Evolutionary conservation across 2,329 filamentous ascomycete species (phyloP), one percentile per base, ranked within the genome.

Genomic region (Tolypocladium amazonense): DNA sequence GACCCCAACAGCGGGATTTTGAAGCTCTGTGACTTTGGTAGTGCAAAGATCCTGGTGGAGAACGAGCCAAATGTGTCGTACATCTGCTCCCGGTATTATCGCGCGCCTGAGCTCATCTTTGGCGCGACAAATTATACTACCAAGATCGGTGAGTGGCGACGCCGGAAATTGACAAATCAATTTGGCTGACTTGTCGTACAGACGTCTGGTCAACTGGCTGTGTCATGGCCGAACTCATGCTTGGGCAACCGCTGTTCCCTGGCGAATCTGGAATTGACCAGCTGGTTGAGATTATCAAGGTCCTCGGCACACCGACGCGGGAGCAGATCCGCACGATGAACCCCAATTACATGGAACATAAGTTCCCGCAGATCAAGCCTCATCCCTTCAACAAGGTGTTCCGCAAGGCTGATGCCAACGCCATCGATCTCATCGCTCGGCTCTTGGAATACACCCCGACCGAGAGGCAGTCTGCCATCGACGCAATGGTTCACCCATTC

Each of bases 291-390:
- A 99, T 99, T 73, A 99, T 99, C 82, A 99, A 99, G 79, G 93
- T 99, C 58, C 80, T 99, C 62, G 94, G 94, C 62, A 99, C 94
- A 23, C 94, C 94, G 23, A 97, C 94, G 41, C 85, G 94, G 65
- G 94, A 99, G 75, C 94, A 99, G 76, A 99, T 99, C 71, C 90
- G 94, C 67, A 99, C 94, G 65, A 99, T 99, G 94, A 99, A 99
- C 77, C 94, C 94, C 61, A 99, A 99, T 77, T 99, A 99, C 77
- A 99, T 99, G 94, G 94, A 99, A 79, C 94, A 99, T 80, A 97
- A 97, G 80, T 99, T 99, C 77, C 94, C 94, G 56, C 94, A 99
- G 76, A 99, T 99, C 80, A 99, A 99, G 81, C 94, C 94, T 61
- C 94, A 99, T 72, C 94, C 94, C 35, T 99, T 99, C 82, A 95